These are phyloP conservation scores for Microbotryomycetes sp. DNA, from an alignment of 1,284 basidiomycete species.

Conservation along the genomic window DNA sequence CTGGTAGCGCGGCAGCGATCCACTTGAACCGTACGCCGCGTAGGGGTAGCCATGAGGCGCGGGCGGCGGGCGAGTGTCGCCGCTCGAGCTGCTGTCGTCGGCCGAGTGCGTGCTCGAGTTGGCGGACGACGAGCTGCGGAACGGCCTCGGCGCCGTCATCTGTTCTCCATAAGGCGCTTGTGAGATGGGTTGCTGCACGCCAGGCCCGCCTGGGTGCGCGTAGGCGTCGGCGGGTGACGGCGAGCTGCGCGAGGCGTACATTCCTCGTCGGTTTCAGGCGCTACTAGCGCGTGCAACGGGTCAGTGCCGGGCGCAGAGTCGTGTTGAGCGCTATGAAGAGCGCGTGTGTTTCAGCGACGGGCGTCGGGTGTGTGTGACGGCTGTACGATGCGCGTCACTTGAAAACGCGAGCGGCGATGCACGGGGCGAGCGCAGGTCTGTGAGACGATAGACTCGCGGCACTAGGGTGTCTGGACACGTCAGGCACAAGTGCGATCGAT, in stretches of 20 bases:
- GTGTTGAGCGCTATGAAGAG: too few species aligned
- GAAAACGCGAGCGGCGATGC: not conserved
- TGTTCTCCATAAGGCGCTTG: too few species aligned
- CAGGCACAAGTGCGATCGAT: not conserved
- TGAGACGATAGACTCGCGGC: too few species aligned
- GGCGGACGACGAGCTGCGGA: conserved; percentile 21
- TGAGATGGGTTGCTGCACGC: not conserved
- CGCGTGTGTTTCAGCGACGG: not conserved
- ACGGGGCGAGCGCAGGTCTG: too few species aligned
- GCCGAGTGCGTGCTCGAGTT: conserved; percentile 19
- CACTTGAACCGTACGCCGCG: not conserved
- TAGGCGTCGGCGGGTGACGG: not conserved
- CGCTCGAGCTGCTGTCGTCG: conserved; percentile 7
- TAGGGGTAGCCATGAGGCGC: conserved; percentile 3
- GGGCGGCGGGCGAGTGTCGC: not conserved
- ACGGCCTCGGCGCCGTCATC: conserved; percentile 9
- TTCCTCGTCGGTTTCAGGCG: too few species aligned
- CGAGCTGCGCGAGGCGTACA: not conserved
- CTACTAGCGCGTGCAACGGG: too few species aligned
- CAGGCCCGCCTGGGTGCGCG: too few species aligned
- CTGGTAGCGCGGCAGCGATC: conserved; percentile 29
- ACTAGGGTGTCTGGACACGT: not conserved
- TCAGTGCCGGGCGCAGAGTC: too few species aligned
- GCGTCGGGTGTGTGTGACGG: not conserved
- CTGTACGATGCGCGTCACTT: not conserved